Base-by-base conservation (phyloP, 1,139 yeast species). In the Suhomyces panamericanus region DNA sequence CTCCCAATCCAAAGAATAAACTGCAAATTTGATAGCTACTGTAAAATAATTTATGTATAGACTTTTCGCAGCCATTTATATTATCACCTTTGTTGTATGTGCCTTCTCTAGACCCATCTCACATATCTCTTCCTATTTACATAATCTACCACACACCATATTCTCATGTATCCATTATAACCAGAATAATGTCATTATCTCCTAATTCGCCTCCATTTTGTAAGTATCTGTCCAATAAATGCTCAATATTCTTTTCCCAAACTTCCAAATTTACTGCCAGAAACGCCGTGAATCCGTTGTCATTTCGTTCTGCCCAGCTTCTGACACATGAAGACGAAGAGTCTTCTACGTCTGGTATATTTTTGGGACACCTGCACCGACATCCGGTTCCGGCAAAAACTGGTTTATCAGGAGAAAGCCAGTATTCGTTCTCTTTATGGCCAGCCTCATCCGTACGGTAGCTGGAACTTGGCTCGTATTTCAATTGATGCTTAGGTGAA, bases 301-400 rank as follows among this genome's bases (percentile, higher is more conserved):
- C 60, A 0, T 75, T 72, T 11, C 68, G 55, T 34, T 63, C 54
- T n/a, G 75, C 72, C 87, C 87, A 85, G 32, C 69, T 67, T n/a
- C 70, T 61, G 40, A 82, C 62, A 62, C 90, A 84, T 2, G 78
- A 66, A 5, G 80, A 76, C 5, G 70, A 69, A 17, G 77, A 66
- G 52, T 80, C 73, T 59, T 85, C 91, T 36, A 80, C 71, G 43
- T 82, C 87, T 12, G 52, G 54, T 43, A 69, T 70, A 11, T 45
- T 47, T 38, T 62, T 64, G 3, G 95, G 96, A 65, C 97, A 90
- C 51, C 78, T 73, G 63, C 97, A 90, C 39, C 96, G 71, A 62
- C 97, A 90, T 1, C 97, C 96, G 4, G 83, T 81, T 0, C 96
- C 96, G 48, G 76, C 49, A 17, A 57, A 59, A 30, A 56, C 56